phyloP scores from a whole-genome alignment of 495 filamentous ascomycete genomes.

The Mytilinidion resinicola region DNA sequence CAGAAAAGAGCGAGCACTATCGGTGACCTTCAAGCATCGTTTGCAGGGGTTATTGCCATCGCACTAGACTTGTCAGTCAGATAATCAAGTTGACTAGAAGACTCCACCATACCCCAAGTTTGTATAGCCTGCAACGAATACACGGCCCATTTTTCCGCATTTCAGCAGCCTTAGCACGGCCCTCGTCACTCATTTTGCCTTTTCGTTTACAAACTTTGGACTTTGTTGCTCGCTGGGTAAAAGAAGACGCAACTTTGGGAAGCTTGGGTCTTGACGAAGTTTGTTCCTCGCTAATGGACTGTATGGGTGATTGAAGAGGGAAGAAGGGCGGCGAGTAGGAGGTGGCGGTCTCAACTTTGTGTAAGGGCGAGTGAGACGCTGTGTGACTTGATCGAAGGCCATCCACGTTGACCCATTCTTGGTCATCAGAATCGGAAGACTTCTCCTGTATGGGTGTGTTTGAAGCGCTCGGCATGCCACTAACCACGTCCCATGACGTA shows the following conservation, averaged over 20 bases:
- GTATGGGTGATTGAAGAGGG: background rate
- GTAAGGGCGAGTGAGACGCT: background rate
- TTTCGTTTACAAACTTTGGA: conserved; percentile 6
- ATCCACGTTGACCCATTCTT: background rate
- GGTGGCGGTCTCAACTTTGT: background rate
- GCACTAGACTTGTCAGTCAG: conserved; percentile 15
- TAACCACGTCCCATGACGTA: background rate
- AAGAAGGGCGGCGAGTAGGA: background rate
- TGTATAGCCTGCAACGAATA: conserved; percentile 23
- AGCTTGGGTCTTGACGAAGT: background rate
- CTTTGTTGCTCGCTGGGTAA: conserved; percentile 4
- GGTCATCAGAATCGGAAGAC: background rate
- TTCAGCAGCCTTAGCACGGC: background rate
- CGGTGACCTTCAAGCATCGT: conserved; percentile 3
- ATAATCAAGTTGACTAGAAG: no score
- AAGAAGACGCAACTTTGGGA: conserved; percentile 9
- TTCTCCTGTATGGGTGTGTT: background rate
- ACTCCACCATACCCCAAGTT: conserved; percentile 10
- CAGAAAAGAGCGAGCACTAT: conserved; percentile 17
- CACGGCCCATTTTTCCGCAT: conserved; percentile 20
- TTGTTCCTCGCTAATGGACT: background rate
- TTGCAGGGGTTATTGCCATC: conserved; percentile 17
- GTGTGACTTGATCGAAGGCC: background rate
- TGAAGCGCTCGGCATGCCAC: background rate
- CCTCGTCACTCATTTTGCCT: conserved; percentile 2